Conservation (phyloP, 805 yeast species). For the Candida caryicola region DNA sequence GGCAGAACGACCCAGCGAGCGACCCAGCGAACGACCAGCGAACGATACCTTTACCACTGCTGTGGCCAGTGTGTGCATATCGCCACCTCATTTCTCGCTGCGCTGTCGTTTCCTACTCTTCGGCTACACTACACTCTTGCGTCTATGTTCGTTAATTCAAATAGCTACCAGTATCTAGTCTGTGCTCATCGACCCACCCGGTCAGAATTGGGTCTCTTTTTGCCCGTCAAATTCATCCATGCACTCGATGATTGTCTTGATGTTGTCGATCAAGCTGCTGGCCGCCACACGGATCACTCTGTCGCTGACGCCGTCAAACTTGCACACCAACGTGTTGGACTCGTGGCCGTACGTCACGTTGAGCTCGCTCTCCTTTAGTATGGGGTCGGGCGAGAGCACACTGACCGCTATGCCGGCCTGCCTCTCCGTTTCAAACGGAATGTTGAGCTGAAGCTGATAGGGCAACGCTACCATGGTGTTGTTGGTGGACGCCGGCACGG, state of each 20-base stretch:
- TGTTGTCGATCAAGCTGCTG: conserved; percentile 72
- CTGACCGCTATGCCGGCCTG: conserved; percentile 65
- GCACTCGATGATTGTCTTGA: conserved; percentile 76
- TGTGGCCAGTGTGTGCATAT: no score
- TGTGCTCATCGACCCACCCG: no score
- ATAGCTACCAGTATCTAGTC: no score
- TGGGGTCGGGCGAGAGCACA: conserved; percentile 76
- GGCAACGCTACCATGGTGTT: conserved; percentile 12
- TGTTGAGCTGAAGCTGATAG: conserved; percentile 32
- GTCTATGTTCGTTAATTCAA: no score
- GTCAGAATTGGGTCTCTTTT: conserved; percentile 22
- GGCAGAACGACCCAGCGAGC: no score
- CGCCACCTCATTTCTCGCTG: no score
- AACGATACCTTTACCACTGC: no score
- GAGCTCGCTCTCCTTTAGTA: conserved; percentile 68
- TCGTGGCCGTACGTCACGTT: conserved; percentile 41
- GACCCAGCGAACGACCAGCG: no score
- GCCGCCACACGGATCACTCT: conserved; percentile 81
- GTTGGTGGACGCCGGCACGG: no score
- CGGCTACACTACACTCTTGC: no score
- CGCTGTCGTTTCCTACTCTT: no score
- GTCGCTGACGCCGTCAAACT: conserved; percentile 63
- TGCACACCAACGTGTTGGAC: conserved; percentile 39
- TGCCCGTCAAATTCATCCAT: conserved; percentile 68
- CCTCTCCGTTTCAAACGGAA: conserved; percentile 59